Evolutionary conservation across 2,329 filamentous ascomycete genomes (phyloP), one percentile per base, ranked within the genome.

Genomic region (Teratosphaeriaceae sp.): DNA sequence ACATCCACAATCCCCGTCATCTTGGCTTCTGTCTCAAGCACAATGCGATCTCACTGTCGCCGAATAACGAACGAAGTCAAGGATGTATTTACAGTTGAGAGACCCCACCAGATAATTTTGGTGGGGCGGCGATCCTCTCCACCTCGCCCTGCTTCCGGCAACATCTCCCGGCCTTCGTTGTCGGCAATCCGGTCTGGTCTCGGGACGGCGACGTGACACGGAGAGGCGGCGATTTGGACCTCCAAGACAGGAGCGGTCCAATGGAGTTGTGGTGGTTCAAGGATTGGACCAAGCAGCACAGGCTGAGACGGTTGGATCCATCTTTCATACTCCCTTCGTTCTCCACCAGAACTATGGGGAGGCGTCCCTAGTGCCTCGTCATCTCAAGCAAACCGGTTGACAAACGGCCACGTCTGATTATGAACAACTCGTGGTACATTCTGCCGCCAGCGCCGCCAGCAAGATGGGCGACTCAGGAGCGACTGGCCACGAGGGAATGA

Each of bases 1-100:
- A 22, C 35, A 21, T 39, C 29, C 7, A 33, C 41, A 19, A 37
- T 40, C 22, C 40, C 37, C 21, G 37, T 39, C 43, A 41, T 41
- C n/a, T 7, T 33, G 15, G 42, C 40, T 12, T 20, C 20, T 9
- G 31, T 34, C 6, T n/a, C 4, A 12, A 13, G n/a, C n/a, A n/a
- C n/a, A n/a, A n/a, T n/a, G n/a, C n/a, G n/a, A n/a, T n/a, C 24
- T 40, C 26, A 19, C 3, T 34, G 31, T 18, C 9, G 20, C 15
- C 27, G 15, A 34, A 34, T 7, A 34, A 13, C 5, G 31, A 34
- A 18, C 8, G 31, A 15, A 9, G 34, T 7, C 12, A n/a, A 20
- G 22, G 11, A 3, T 26, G 6, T 16, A 4, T 38, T 23, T 24
- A 38, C 3, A 38, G 12, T 8, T 15, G 13, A 13, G 11, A 8